Base-by-base conservation (phyloP, 371 early-diverging fungal species). In the Mortierella sp. region DNA sequence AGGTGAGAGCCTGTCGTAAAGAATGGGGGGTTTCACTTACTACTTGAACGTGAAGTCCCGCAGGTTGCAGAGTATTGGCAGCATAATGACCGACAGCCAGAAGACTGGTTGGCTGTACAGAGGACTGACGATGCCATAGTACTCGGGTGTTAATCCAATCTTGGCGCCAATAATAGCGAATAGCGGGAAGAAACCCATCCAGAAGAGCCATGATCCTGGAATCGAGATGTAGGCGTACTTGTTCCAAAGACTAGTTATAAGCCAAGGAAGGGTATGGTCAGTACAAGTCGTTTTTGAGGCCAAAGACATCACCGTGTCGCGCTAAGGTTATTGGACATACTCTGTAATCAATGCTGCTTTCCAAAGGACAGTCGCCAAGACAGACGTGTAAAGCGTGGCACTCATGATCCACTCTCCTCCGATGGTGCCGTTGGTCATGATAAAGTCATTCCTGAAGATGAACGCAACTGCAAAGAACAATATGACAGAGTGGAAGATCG, bases 21-120 rank as follows among this genome's bases (percentile, higher is more conserved):
- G n/a, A n/a, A n/a, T n/a, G n/a, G 10, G 10, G 34, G 34, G 34
- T 34, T 34, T 34, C 31, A 85, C 90, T 86, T 87, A 94, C 92
- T 90, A 97, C 85, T 96, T 97, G 95, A 94, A 98, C 4, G 85
- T 71, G 69, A 85, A 95, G 82, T 98, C 98, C 57, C 97, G 86
- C 44, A 93, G 63, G 66, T 94, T 88, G 69, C 94, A 92, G 50
- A 92, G 59, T 47, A 92, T 71, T 10, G 98, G 96, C 29, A 97
- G 79, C 44, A 97, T 47, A 6, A 95, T 70, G 29, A 95, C 83
- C 13, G 88, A 86, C 41, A 95, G 78, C 97, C 98, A 98, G 80
- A 97, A 98, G 45, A 86, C 85, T 2, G 86, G 85, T 51, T 91
- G 88, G 8, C 87, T 82, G 79, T 91, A 95, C 19, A 95, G 80